Percentiles rank a stretch among this genome's conserved stretches.
Conservation (phyloP, 257 asterid genomes). For the Nicotiana otophora region DNA sequence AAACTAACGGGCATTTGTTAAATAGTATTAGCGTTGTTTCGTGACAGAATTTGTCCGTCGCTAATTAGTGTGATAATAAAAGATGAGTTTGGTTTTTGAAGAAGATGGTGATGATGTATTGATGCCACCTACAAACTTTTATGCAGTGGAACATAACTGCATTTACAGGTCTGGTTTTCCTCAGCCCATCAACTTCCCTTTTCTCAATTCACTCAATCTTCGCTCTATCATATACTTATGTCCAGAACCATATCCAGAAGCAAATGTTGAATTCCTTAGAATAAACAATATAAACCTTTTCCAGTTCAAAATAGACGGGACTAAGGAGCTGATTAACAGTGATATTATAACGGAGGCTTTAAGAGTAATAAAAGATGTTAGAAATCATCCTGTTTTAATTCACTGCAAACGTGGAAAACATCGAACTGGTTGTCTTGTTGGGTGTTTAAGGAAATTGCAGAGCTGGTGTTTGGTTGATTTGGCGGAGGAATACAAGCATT, state of each 20-base stretch:
- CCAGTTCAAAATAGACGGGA: neutral
- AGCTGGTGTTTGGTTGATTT: neutral
- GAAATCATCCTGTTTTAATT: neutral
- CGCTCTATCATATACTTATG: neutral
- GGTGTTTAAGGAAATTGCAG: conserved; percentile 12
- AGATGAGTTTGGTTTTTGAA: neutral
- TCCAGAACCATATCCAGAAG: neutral
- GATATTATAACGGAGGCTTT: neutral
- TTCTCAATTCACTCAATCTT: neutral
- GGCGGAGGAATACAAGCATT: neutral
- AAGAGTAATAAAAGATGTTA: conserved; percentile 5
- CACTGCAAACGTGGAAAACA: conserved; percentile 4
- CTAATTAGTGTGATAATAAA: neutral
- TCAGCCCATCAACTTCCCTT: neutral
- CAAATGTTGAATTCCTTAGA: neutral
- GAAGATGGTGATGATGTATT: neutral
- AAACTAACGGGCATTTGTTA: too few relatives aligned
- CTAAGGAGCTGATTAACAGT: neutral
- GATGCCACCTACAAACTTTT: neutral
- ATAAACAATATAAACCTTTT: neutral
- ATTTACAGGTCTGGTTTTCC: neutral
- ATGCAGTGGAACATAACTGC: neutral
- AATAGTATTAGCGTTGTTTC: too few relatives aligned
- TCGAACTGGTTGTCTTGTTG: conserved; percentile 6
- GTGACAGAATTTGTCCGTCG: too few relatives aligned